Base-by-base conservation (phyloP, 495 filamentous ascomycete genomes). In the Hypoxylon fuscum region DNA sequence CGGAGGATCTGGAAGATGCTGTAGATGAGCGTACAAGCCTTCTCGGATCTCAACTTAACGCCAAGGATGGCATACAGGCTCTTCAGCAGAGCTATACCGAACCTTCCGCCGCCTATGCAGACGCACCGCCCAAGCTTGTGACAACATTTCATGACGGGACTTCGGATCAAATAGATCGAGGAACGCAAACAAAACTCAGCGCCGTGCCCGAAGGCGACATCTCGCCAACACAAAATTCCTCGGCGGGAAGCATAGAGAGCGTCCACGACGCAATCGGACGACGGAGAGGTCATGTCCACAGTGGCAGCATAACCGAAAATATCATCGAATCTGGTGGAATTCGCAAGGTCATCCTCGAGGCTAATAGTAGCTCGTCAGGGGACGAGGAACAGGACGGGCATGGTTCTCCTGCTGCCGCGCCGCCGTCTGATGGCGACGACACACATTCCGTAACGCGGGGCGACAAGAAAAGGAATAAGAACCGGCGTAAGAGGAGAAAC, bases 281-380 rank as follows among this genome's bases (percentile, higher is more conserved):
- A 2, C 86, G 84, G 47, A 78, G 79, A 41, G 80, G 81, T 9
- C 79, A 82, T 31, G 89, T 90, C 0, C 85, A 91, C 31, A 93
- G 89, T 64, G 93, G 93, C 9, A 93, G 88, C 72, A 96, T 97
- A 66, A 94, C 91, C 0, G 92, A 96, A 74, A 92, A 93, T 66
- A 82, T 93, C 15, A 77, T 96, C 32, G 91, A 96, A 70, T 79
- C 89, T 9, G 88, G 89, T 40, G 92, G 92, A 1, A 82, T 96
- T 27, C 87, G 88, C 37, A 97, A 97, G 76, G 85, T 95, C 9
- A 86, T 97, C 8, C 83, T 97, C 9, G 89, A 93, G 62, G 86
- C 88, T 34, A 88, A 82, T 15, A 85, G 82, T 65, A 83, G 80
- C 27, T 81, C 78, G n/a, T 76, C 76, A 3, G 70, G 72, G 38